phyloP scores from a whole-genome alignment of 108 stramenopile species.

The Pseudonitzschia multiseries region DNA sequence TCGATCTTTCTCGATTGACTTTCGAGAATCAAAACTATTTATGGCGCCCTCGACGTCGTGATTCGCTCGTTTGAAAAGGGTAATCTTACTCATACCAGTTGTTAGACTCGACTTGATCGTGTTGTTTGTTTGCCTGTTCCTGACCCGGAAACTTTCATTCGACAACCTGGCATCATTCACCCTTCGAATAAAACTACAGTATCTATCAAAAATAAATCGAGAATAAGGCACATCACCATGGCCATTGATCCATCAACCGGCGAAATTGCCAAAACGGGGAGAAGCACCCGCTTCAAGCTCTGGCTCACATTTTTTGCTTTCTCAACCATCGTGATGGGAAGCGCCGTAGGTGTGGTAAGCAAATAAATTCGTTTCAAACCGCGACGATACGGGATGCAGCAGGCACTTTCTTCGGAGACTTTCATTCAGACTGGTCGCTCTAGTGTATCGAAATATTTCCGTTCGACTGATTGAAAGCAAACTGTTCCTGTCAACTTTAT shows the following conservation, averaged over 20 bases:
- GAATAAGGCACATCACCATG: slow-evolving; percentile 6
- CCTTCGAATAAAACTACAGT: too few relatives aligned
- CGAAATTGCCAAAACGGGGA: slow-evolving; percentile 22
- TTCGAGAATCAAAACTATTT: too few relatives aligned
- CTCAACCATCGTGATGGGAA: slow-evolving; percentile 57
- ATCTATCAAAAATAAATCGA: not conserved
- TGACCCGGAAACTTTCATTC: not conserved
- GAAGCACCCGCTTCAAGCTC: slow-evolving; percentile 66
- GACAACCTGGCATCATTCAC: not conserved
- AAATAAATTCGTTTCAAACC: not conserved
- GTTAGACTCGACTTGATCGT: too few relatives aligned
- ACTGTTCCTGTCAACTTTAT: not conserved
- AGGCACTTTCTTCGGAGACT: not conserved
- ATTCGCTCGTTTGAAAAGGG: too few relatives aligned
- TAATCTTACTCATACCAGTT: too few relatives aligned
- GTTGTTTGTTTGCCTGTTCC: too few relatives aligned
- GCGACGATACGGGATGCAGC: not conserved
- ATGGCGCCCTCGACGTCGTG: too few relatives aligned
- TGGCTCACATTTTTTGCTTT: slow-evolving; percentile 76
- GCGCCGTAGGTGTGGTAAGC: slow-evolving; percentile 22
- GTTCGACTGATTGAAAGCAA: not conserved
- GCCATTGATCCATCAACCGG: slow-evolving; percentile 46
- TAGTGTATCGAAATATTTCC: not conserved
- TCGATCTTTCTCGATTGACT: too few relatives aligned
- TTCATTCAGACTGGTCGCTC: too few relatives aligned